Percentiles rank a stretch among this genome's conserved stretches.
Evolutionary conservation across 2,329 filamentous ascomycete genomes (phyloP).

Genomic region (Lasiodiplodia sp.): DNA sequence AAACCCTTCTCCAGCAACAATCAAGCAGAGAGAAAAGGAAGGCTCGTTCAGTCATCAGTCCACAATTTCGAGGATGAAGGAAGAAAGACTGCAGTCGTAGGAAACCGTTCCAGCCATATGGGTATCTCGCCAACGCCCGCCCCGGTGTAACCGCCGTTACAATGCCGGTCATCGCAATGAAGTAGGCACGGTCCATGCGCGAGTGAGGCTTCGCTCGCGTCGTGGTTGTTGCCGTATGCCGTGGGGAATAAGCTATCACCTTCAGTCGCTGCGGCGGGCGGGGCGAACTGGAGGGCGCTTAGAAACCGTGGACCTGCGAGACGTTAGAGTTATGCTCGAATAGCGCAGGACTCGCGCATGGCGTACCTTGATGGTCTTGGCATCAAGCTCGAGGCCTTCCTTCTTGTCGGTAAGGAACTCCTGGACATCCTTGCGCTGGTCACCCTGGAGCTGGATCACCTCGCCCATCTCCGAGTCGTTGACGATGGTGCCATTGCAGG

Average conservation of each 20-base stretch:
- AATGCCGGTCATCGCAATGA: conserved; percentile 15
- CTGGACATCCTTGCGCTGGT: conserved; percentile 98
- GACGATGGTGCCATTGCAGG: conserved; percentile 99
- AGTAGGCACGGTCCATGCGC: conserved; percentile 12
- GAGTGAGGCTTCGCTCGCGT: conserved; percentile 1
- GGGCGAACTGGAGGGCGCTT: conserved; percentile 35
- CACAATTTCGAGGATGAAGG: background rate
- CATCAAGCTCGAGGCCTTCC: conserved; percentile 90
- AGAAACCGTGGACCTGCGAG: conserved; percentile 47
- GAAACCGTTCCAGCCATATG: conserved; percentile 19
- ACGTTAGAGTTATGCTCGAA: background rate
- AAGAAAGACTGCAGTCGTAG: conserved; percentile 20
- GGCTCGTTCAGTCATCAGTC: conserved; percentile 3
- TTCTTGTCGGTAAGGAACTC: conserved; percentile 97
- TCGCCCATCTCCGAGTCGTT: conserved; percentile 96
- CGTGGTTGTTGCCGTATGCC: background rate
- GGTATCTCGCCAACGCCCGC: conserved; percentile 28
- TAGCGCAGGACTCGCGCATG: background rate
- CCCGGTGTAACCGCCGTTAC: conserved; percentile 25
- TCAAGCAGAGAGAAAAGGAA: conserved; percentile 2
- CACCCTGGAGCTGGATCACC: conserved; percentile 99
- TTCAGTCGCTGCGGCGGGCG: conserved; percentile 33
- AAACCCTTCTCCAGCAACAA: conserved; percentile 3
- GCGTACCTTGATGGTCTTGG: conserved; percentile 91
- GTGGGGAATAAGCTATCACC: conserved; percentile 10